A percentile compares a stretch with the other conserved stretches of the same genome.
Evolutionary conservation across 139 green algal species (phyloP).

Genomic region (Micromonas pusilla): DNA sequence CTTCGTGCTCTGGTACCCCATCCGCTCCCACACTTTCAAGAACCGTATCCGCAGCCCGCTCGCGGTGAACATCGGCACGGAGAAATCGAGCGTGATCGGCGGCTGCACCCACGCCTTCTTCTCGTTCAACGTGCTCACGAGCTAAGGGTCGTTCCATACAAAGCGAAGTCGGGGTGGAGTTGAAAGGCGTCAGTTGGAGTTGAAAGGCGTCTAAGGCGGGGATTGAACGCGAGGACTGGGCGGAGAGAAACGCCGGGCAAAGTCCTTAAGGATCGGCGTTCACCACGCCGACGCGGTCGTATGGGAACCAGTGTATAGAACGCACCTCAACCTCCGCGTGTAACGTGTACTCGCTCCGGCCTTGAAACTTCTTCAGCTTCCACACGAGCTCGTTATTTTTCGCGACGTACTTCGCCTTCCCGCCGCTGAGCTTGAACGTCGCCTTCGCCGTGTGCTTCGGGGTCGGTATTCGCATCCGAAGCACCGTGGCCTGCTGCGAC

Average conservation of each 20-base stretch:
- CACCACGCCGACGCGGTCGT: too few species aligned
- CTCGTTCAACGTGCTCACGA: slow-evolving; percentile 75
- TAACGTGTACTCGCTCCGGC: slow-evolving; percentile 69
- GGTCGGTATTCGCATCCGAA: slow-evolving; percentile 78
- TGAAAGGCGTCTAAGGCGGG: too few species aligned
- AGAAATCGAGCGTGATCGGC: slow-evolving; percentile 55
- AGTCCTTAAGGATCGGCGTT: too few species aligned
- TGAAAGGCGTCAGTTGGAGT: too few species aligned
- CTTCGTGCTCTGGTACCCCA: slow-evolving; percentile 58
- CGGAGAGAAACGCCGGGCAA: too few species aligned
- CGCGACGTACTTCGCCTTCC: slow-evolving; percentile 89
- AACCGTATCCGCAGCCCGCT: slow-evolving; percentile 80
- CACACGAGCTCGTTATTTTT: slow-evolving; percentile 79
- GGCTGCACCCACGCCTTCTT: slow-evolving; percentile 74
- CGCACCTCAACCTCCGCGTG: slow-evolving; percentile 76
- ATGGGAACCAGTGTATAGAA: too few species aligned
- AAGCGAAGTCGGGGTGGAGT: too few species aligned
- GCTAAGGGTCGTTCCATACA: too few species aligned
- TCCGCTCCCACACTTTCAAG: slow-evolving; percentile 69
- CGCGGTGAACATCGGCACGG: slow-evolving; percentile 90
- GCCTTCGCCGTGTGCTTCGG: slow-evolving; percentile 85
- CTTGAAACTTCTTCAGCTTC: slow-evolving; percentile 77
- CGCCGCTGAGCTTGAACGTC: slow-evolving; percentile 57
- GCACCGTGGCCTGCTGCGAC: slow-evolving; percentile 64
- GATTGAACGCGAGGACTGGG: too few species aligned